Evolutionary conservation across 257 asterid species (phyloP), one percentile per base, ranked within the genome.

Genomic region (Nicotiana noctiflora): DNA sequence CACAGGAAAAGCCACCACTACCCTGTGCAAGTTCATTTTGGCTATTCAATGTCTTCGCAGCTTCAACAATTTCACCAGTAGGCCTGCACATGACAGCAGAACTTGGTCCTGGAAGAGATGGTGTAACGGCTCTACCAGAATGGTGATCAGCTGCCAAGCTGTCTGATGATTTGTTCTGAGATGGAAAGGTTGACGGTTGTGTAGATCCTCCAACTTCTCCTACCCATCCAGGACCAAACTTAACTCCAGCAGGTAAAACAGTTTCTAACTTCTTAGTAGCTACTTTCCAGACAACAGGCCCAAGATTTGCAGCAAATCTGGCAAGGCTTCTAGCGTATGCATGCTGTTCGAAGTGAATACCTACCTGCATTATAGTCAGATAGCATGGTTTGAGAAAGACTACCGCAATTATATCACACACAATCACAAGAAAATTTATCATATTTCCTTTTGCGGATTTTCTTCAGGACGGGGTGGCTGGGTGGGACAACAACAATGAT

Each of bases 181-280:
- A 70, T 65, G 90, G 75, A 79, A 83, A 75, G 13, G 91, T 64
- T 52, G 63, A 79, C 27, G 85, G 86, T 21, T 85, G 90, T 25
- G 90, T 79, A 8, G 87, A 64, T 17, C 81, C 67, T 19, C 65
- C 93, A 3, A 82, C 80, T 51, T 95, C 97, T 46, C 94, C 94
- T 46, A 92, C 97, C 99, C 99, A 96, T 18, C 99, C 99, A 1
- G 97, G 98, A 12, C 99, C 98, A 27, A 90, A 96, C 61, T 87
- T 84, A 27, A 87, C 86, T 17, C 97, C 96, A 0, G 89, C 75
- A 25, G 99, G 97, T 64, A 94, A 81, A 37, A 81, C 85, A 17
- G 52, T 57, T 81, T 89, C 92, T 19, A 96, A 85, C 81, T 81
- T 96, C 87, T 80, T 87, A 1, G 93, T 87, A 40, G 98, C 99